These are phyloP conservation scores for Berkeleyomyces basicola DNA, from an alignment of 2,329 filamentous ascomycete genomes.

Conservation along the genomic window DNA sequence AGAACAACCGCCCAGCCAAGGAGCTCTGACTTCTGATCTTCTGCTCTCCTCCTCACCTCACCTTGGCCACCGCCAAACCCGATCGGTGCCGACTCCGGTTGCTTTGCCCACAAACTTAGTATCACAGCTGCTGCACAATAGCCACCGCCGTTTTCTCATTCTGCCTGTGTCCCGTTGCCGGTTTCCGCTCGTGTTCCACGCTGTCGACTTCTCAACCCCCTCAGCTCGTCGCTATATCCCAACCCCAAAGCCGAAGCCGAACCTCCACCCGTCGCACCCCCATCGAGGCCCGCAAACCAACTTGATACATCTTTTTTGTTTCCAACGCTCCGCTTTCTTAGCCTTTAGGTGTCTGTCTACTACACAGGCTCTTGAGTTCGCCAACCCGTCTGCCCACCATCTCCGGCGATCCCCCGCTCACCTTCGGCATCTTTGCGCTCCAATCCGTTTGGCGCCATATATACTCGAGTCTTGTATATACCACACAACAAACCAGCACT, in stretches of 20 bases:
- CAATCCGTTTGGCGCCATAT: too few relatives aligned
- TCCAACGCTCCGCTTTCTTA: not conserved
- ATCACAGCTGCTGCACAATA: not conserved
- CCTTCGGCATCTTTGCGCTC: too few relatives aligned
- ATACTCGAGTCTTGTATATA: too few relatives aligned
- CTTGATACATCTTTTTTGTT: not conserved
- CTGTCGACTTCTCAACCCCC: not conserved
- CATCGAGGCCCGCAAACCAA: not conserved
- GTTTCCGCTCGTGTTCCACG: not conserved
- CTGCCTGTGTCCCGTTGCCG: not conserved
- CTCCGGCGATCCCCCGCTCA: too few relatives aligned
- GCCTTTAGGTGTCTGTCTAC: not conserved
- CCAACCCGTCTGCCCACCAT: too few relatives aligned
- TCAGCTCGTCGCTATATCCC: not conserved
- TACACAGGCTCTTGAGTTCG: too few relatives aligned
- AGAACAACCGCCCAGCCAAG: not conserved
- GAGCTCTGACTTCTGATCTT: not conserved
- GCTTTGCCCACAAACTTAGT: not conserved
- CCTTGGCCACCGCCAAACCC: not conserved
- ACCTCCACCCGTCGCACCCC: not conserved
- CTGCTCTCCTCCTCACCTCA: not conserved
- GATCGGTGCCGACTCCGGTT: not conserved
- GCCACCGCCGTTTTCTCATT: not conserved
- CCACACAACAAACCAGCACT: too few relatives aligned
- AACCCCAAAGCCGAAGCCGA: not conserved